A percentile compares a stretch with the other conserved stretches of the same genome.
phyloP scores from a whole-genome alignment of 495 filamentous ascomycete species.

The Penicillium lividum region DNA sequence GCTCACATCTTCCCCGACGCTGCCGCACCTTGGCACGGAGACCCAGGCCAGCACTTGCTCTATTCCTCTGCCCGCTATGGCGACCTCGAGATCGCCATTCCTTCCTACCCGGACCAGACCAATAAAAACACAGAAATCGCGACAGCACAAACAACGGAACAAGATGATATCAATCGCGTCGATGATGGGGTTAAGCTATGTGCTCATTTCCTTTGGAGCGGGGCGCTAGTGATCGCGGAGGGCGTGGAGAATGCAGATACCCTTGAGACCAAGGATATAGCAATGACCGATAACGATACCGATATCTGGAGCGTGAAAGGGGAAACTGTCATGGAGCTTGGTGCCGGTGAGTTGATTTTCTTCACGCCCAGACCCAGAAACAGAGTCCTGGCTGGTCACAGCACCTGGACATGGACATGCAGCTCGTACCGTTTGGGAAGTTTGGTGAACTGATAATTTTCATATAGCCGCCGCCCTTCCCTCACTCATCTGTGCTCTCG shows the following conservation, averaged over 20 bases:
- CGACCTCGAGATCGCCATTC: slow-evolving; percentile 47
- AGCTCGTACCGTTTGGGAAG: not conserved
- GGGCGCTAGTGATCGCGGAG: slow-evolving; percentile 71
- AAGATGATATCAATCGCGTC: slow-evolving; percentile 29
- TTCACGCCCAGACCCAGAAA: not conserved
- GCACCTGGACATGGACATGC: not conserved
- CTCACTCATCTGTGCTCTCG: slow-evolving; percentile 65
- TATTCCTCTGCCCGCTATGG: slow-evolving; percentile 66
- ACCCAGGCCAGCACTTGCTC: slow-evolving; percentile 62
- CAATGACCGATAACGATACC: slow-evolving; percentile 3
- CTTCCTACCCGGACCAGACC: slow-evolving; percentile 37
- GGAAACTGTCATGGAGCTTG: slow-evolving; percentile 58
- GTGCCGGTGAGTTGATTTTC: slow-evolving; percentile 53
- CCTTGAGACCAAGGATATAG: not conserved
- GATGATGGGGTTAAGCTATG: slow-evolving; percentile 66
- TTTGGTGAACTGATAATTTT: not conserved
- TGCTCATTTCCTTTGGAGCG: slow-evolving; percentile 85
- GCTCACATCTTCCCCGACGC: slow-evolving; percentile 77
- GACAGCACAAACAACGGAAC: slow-evolving; percentile 17
- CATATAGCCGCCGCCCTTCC: slow-evolving; percentile 69
- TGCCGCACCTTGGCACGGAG: slow-evolving; percentile 71
- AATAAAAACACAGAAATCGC: slow-evolving; percentile 22
- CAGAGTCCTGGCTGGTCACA: not conserved
- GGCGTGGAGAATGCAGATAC: slow-evolving; percentile 54
- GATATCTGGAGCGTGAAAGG: slow-evolving; percentile 52